Base-by-base conservation (phyloP, 208 protist genomes). In the Lotmaria passim region DNA sequence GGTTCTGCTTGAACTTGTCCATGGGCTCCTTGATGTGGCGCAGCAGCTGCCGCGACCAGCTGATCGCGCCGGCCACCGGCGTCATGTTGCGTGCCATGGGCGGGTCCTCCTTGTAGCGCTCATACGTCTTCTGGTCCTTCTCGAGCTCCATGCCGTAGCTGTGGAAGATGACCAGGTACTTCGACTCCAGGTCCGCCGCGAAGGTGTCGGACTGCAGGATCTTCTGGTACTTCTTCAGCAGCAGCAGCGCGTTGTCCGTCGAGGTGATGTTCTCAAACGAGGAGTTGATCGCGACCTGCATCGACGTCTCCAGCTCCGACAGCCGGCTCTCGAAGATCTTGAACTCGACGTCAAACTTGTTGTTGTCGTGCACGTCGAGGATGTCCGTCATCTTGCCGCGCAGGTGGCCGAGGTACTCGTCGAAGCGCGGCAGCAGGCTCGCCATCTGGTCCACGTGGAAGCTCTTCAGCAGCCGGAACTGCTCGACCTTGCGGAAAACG, bases 11-110 rank as follows among this genome's bases (percentile, higher is more conserved):
- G 81, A 99, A 98, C 73, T 96, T 94, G 57, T 97, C 83, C 97
- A 99, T 99, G 11, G 97, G 97, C 31, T 83, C 93, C 78, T 98
- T 98, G 75, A 99, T 98, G 76, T 97, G 92, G 26, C 93, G 88
- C 56, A 99, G 90, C 36, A 99, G 86, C 82, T 99, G 97, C 34
- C 97, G 87, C 4, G 93, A 79, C 97, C 97, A 99, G 65, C 80
- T 91, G 64, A 99, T 98, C 31, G 94, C 87, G 52, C 97, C 97
- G 11, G 97, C 89, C 14, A 99, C 95, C 2, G 97, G 98, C 28
- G 98, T 96, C 73, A 93, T 91, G 83, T 99, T 97, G 60, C 98
- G 87, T 56, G 94, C 85, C 12, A 98, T 90, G 21, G 97, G 97
- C 31, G 97, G 97, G 59, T 98, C 86, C 31, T 89, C 79, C 81